Conservation (phyloP, 768 basidiomycete genomes). For the Tylopilus subfusipes region DNA sequence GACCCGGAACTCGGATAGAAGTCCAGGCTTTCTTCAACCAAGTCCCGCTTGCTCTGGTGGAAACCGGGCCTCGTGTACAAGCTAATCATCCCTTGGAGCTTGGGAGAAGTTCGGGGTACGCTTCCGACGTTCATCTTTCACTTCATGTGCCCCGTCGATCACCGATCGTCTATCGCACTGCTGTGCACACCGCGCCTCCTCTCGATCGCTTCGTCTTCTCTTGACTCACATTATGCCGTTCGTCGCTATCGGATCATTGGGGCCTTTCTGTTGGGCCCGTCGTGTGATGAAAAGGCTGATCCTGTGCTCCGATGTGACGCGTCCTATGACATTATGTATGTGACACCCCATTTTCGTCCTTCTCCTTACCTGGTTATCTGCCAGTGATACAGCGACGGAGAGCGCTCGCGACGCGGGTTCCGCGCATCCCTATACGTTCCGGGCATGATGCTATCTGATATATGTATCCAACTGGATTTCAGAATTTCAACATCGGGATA, state of each 20-base stretch:
- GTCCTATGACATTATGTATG: background rate
- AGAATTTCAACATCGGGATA: background rate
- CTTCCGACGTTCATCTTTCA: background rate
- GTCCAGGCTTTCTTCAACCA: background rate
- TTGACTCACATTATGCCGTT: background rate
- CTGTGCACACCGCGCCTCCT: background rate
- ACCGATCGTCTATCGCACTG: background rate
- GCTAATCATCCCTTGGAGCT: background rate
- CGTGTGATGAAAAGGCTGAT: background rate
- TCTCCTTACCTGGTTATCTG: background rate
- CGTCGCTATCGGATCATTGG: background rate
- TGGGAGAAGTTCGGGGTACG: background rate
- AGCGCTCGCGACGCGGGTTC: background rate
- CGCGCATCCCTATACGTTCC: background rate
- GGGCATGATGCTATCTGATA: background rate
- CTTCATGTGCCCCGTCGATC: conserved; percentile 1
- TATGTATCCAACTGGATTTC: background rate
- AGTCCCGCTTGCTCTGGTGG: background rate
- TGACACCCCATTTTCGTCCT: background rate
- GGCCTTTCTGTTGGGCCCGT: background rate
- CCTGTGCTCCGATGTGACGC: background rate
- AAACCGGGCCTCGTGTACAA: background rate
- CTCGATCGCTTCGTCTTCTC: background rate
- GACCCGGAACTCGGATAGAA: too few relatives aligned
- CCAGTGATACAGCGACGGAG: background rate